Evolutionary conservation across 148 eudicot genomes (phyloP).

Genomic region (Camellia sinensis): DNA sequence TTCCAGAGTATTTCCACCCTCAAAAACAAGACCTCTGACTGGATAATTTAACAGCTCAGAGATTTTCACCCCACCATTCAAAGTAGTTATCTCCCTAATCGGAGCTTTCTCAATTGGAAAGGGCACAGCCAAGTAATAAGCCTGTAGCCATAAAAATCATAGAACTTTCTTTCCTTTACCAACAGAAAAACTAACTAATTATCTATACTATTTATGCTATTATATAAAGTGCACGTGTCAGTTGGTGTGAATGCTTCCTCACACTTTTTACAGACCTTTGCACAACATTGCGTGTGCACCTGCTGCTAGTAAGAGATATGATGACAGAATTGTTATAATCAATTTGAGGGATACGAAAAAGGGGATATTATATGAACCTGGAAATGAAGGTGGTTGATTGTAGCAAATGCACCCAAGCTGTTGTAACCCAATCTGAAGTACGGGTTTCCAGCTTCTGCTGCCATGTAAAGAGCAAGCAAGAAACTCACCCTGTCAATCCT

Average conservation of each 20-base stretch:
- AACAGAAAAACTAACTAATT: not conserved
- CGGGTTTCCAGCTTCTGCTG: conserved; percentile 78
- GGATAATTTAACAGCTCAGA: conserved; percentile 68
- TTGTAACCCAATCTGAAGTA: conserved; percentile 90
- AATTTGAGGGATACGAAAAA: not conserved
- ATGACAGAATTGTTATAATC: not conserved
- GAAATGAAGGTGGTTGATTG: conserved; percentile 94
- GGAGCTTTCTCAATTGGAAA: conserved; percentile 86
- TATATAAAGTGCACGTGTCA: too few relatives aligned
- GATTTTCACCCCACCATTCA: conserved; percentile 47
- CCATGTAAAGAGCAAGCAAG: conserved; percentile 81
- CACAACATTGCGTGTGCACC: too few relatives aligned
- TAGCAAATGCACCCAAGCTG: conserved; percentile 97
- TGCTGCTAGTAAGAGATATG: not conserved
- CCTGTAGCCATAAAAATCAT: conserved; percentile 36
- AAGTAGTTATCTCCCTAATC: conserved; percentile 43
- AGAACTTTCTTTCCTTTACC: not conserved
- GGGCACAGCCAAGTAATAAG: conserved; percentile 73
- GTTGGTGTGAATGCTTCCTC: too few relatives aligned
- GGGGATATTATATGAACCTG: conserved; percentile 46
- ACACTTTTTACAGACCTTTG: too few relatives aligned
- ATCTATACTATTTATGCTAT: too few relatives aligned
- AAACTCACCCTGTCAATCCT: conserved; percentile 75
- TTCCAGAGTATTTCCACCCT: conserved; percentile 54
- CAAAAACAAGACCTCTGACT: conserved; percentile 76